Percentiles rank a stretch among this genome's conserved stretches.
Evolutionary conservation across 805 yeast species (phyloP).

Genomic region (Saccharomyces eubayanus): DNA sequence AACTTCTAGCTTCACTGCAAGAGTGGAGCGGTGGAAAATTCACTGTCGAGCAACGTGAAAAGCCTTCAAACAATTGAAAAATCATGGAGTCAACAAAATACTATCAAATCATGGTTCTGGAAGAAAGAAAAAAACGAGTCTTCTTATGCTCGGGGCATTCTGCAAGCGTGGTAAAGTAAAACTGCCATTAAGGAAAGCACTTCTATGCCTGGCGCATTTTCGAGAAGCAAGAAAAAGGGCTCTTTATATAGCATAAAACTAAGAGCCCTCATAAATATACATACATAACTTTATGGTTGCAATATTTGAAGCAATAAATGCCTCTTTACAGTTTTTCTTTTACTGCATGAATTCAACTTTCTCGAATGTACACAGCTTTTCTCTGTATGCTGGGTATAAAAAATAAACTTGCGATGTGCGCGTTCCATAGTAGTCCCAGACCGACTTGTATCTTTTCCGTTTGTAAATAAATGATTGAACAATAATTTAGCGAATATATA

Average conservation of each 20-base stretch:
- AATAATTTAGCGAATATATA: background rate
- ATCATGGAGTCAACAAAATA: background rate
- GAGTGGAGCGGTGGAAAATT: slow-evolving; percentile 21
- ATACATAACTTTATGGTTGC: background rate
- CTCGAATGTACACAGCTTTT: background rate
- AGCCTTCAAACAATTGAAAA: slow-evolving; percentile 17
- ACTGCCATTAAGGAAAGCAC: background rate
- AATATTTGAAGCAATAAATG: background rate
- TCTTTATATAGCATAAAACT: background rate
- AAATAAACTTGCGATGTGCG: background rate
- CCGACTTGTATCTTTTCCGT: background rate
- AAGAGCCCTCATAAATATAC: background rate
- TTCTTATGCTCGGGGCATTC: background rate
- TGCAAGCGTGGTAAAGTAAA: no score
- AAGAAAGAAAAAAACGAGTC: background rate
- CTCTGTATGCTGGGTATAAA: background rate
- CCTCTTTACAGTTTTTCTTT: background rate
- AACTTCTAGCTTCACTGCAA: slow-evolving; percentile 42
- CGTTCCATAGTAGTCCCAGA: background rate
- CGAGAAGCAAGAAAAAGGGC: no score
- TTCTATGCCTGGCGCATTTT: background rate
- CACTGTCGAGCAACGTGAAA: slow-evolving; percentile 12
- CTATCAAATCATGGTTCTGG: background rate
- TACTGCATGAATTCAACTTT: background rate
- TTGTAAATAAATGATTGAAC: background rate